Evolutionary conservation across 108 stramenopile genomes (phyloP), one percentile per base, ranked within the genome.

Genomic region (Skeletonema costatum): DNA sequence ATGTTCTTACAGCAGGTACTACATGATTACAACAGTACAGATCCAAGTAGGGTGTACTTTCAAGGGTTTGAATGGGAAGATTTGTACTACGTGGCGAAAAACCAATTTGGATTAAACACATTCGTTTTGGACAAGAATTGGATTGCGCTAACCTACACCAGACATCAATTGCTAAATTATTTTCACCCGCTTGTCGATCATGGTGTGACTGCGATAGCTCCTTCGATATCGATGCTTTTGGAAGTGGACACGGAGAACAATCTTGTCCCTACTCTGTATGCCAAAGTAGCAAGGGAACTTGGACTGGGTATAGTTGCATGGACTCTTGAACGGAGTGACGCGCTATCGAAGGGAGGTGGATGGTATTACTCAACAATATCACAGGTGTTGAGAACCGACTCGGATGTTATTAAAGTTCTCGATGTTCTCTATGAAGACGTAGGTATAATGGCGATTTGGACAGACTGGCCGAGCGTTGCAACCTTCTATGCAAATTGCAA

Each of bases 401-500:
- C 68, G 56, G 68, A 69, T 17, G n/a, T 69, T 2, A n/a, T 69
- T 11, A 69, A 69, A 35, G 68, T 69, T 13, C 58, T 69, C 9
- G 58, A 69, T 25, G 31, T 69, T 3, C 56, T 69, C 12, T 50
- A 29, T 11, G 21, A 69, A 59, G 68, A 69, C n/a, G 68, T 69
- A 7, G 68, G 68, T 13, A 69, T 69, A 13, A 69, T n/a, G 17
- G 68, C 58, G 12, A 69, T 69, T 17, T 69, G 42, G n/a, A 60
- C 68, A 17, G 68, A 69, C 19, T 69, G 68, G 68, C 51, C 68
- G 44, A 56, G 51, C 16, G 17, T 56, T 17, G 58, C 56, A 6
- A 59, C 68, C 6, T 69, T 69, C 56, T 69, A 69, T 60, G 68
- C 68, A 17, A 69, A 69, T 35, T 69, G 68, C 68, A 65, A 65